Conservation (phyloP, 352 stramenopile species). For the Elongisporangium prolatum region DNA sequence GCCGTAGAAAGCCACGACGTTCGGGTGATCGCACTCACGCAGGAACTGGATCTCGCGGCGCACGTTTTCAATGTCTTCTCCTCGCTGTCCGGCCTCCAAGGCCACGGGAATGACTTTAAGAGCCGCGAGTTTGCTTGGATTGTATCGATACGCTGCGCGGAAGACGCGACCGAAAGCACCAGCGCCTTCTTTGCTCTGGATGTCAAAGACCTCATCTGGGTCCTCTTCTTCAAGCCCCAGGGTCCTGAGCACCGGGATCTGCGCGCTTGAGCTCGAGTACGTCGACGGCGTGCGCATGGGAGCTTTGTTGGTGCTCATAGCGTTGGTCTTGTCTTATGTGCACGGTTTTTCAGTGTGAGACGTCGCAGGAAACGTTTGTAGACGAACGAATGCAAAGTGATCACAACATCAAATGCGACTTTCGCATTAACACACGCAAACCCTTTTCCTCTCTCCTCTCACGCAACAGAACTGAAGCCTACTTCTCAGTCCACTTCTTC, state of each 20-base stretch:
- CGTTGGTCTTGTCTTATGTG: too few species aligned
- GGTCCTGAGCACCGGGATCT: slow-evolving; percentile 36
- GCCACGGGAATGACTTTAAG: slow-evolving; percentile 74
- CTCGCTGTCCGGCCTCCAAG: slow-evolving; percentile 51
- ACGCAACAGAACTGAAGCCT: not conserved
- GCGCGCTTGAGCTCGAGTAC: slow-evolving; percentile 2
- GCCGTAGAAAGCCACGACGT: slow-evolving; percentile 71
- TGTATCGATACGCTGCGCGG: slow-evolving; percentile 40
- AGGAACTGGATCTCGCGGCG: slow-evolving; percentile 68
- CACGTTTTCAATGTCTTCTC: slow-evolving; percentile 69
- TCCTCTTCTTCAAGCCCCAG: slow-evolving; percentile 56
- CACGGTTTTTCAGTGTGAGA: not conserved
- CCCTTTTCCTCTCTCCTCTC: not conserved
- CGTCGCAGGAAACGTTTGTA: not conserved
- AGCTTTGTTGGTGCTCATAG: not conserved
- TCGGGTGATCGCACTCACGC: slow-evolving; percentile 66
- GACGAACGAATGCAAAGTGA: not conserved
- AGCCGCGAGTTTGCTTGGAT: slow-evolving; percentile 38
- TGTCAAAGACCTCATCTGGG: slow-evolving; percentile 64
- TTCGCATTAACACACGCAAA: not conserved
- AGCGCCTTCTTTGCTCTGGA: slow-evolving; percentile 67
- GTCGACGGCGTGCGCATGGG: not conserved
- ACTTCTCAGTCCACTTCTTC: slow-evolving; percentile 71
- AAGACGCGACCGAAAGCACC: slow-evolving; percentile 71
- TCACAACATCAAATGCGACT: not conserved